Evolutionary conservation across 805 yeast species (phyloP).

Genomic region (Cyberlindnera sargentensis): DNA sequence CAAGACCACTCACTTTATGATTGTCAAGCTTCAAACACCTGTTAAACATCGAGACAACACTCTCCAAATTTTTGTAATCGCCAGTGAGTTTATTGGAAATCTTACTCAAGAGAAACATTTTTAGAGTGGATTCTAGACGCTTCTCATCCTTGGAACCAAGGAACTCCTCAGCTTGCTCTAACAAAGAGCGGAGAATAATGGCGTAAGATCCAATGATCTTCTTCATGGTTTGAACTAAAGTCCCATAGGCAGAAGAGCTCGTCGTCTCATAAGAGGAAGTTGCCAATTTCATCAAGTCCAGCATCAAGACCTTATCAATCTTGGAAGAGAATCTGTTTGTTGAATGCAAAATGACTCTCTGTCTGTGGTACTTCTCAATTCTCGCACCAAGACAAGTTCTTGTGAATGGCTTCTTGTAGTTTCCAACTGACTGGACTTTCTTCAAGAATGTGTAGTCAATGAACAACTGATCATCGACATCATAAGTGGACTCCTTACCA

Average conservation of each 20-base stretch:
- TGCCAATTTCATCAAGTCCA: slow-evolving; percentile 57
- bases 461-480: slow-evolving; percentile 44
- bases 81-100: slow-evolving; percentile 51
- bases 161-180: slow-evolving; percentile 43
- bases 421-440: slow-evolving; percentile 55
- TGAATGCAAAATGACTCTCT: slow-evolving; percentile 63
- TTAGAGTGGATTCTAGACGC: slow-evolving; percentile 57
- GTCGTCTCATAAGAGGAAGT: slow-evolving; percentile 66
- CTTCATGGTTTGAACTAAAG: slow-evolving; percentile 62
- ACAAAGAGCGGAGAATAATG: slow-evolving; percentile 41
- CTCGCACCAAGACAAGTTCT: slow-evolving; percentile 73
- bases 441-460: slow-evolving; percentile 51
- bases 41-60: slow-evolving; percentile 42
- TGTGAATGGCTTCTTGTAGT: slow-evolving; percentile 63
- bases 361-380: slow-evolving; percentile 64
- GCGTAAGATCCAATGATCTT: slow-evolving; percentile 62
- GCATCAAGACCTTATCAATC: slow-evolving; percentile 53
- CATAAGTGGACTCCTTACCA: slow-evolving; percentile 63
- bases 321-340: slow-evolving; percentile 66
- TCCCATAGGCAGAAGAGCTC: slow-evolving; percentile 61
- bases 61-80: slow-evolving; percentile 46
- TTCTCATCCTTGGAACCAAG: slow-evolving; percentile 43
- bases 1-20: slow-evolving; percentile 43
- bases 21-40: slow-evolving; percentile 52
- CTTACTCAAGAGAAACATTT: slow-evolving; percentile 48